phyloP scores from a whole-genome alignment of 192 early-diverging fungal genomes.

The Geosiphon pyriformis region DNA sequence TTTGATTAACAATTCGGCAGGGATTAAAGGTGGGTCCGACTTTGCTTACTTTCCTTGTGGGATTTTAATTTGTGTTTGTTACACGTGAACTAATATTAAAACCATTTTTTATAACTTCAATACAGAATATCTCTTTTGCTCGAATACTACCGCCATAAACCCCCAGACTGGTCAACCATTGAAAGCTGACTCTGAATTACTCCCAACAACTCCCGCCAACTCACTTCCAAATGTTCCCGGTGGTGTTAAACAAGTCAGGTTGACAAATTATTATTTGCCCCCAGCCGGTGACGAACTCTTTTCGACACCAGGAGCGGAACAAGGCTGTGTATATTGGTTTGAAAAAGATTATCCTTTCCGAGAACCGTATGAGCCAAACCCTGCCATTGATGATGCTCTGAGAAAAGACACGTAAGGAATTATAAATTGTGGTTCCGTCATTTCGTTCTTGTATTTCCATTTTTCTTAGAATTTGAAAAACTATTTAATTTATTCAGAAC shows the following conservation, averaged over 20 bases:
- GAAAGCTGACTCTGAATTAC: constrained; percentile 14
- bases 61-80: neutral
- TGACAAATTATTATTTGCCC: constrained; percentile 33
- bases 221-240: constrained; percentile 34
- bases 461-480: neutral
- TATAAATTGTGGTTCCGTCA: no score
- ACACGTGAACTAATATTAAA: neutral
- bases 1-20: constrained; percentile 45
- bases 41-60: neutral
- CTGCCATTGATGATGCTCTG: neutral
- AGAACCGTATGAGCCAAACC: constrained; percentile 27
- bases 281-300: constrained; percentile 25
- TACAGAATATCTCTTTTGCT: constrained; percentile 47
- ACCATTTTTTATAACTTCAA: constrained; percentile 1
- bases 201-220: constrained; percentile 29
- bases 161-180: constrained; percentile 25
- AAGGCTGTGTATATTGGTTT: constrained; percentile 43
- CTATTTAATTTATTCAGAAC: constrained; percentile 33
- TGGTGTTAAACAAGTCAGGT: constrained; percentile 31
- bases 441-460: constrained; percentile 10
- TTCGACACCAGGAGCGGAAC: constrained; percentile 26
- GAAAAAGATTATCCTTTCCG: constrained; percentile 35
- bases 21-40: constrained; percentile 13
- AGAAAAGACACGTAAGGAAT: constrained; percentile 29
- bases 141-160: constrained; percentile 39